Conservation (phyloP, 495 filamentous ascomycete genomes). For the Monascus purpureus region DNA sequence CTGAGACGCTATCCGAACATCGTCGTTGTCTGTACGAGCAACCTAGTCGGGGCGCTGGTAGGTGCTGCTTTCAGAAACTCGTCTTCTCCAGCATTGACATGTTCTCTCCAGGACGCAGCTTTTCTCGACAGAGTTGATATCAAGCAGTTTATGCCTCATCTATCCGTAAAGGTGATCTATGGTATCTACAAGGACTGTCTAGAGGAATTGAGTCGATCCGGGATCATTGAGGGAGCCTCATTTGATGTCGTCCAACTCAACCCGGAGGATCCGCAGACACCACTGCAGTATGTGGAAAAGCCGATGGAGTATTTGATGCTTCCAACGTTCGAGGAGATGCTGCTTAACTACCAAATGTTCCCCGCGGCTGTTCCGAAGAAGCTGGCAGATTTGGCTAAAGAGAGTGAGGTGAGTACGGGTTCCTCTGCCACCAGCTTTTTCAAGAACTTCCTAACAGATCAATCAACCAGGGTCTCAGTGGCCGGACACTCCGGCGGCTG, state of each 20-base stretch:
- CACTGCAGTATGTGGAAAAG: constrained; percentile 9
- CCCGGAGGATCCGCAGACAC: constrained; percentile 8
- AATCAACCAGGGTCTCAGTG: constrained; percentile 10
- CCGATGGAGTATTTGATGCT: constrained; percentile 5
- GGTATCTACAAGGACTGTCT: constrained; percentile 36
- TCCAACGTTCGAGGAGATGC: constrained; percentile 9
- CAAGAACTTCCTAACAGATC: background rate
- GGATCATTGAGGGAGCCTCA: constrained; percentile 15
- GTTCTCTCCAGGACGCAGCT: constrained; percentile 22
- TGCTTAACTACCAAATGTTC: constrained; percentile 9
- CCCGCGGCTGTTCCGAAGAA: constrained; percentile 7
- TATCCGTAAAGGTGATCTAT: constrained; percentile 26
- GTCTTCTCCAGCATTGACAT: background rate
- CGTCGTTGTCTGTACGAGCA: constrained; percentile 38
- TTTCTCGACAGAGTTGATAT: constrained; percentile 44
- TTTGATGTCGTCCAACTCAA: constrained; percentile 10
- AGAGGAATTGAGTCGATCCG: constrained; percentile 31
- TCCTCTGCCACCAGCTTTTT: background rate
- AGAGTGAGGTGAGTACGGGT: constrained; percentile 7
- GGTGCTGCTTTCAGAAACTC: constrained; percentile 1
- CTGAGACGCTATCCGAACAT: constrained; percentile 27
- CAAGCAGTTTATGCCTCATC: constrained; percentile 31
- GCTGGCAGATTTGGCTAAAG: constrained; percentile 8
- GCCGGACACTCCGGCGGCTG: constrained; percentile 11
- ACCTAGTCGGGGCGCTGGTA: constrained; percentile 28